These are phyloP conservation scores for Solanum ossicruentum DNA, from an alignment of 257 asterid genomes.

Conservation along the genomic window DNA sequence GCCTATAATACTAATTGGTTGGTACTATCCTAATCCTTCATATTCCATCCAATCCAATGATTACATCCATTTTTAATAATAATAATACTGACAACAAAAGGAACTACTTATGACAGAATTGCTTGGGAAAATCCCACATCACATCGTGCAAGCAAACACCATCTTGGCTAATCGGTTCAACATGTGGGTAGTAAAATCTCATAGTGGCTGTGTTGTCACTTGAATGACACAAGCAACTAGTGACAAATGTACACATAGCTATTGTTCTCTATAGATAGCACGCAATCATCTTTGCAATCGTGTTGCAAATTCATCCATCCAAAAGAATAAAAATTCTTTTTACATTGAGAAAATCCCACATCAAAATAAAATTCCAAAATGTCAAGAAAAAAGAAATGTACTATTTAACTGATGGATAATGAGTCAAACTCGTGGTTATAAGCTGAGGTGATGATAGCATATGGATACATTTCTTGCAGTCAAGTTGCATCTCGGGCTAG, in stretches of 20 bases:
- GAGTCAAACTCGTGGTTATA: background rate
- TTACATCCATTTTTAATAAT: background rate
- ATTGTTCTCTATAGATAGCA: background rate
- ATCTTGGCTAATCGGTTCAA: background rate
- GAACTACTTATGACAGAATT: background rate
- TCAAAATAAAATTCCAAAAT: background rate
- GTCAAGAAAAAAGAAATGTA: background rate
- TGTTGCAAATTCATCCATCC: background rate
- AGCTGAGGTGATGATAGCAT: background rate
- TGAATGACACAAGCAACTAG: background rate
- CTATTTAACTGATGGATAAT: background rate
- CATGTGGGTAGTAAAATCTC: background rate
- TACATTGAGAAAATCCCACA: background rate
- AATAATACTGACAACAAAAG: background rate
- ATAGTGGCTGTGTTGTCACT: background rate
- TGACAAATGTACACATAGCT: background rate
- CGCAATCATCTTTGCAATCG: background rate
- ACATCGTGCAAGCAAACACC: background rate
- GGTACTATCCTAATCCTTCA: background rate
- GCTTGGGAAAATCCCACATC: background rate
- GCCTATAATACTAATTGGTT: background rate
- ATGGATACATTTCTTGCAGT: background rate
- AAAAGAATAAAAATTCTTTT: background rate
- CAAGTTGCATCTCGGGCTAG: background rate
- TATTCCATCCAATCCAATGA: background rate